Evolutionary conservation across 257 asterid species (phyloP).

Genomic region (Rauvolfia tetraphylla): DNA sequence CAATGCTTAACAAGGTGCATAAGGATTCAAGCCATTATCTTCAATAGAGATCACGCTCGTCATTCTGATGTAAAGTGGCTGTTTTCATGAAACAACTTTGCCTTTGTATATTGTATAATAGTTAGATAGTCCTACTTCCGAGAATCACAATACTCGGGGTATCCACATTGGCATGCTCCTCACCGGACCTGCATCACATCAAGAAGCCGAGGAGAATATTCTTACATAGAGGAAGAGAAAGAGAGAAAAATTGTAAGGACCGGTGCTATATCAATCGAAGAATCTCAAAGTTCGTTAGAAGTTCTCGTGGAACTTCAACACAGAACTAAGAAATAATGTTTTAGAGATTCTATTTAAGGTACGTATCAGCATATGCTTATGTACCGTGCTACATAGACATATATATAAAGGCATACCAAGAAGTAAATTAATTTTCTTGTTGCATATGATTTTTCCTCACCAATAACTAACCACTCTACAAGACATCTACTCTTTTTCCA

Average conservation of each 20-base stretch:
- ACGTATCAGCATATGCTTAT: not conserved
- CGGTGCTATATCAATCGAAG: not conserved
- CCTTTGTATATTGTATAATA: not conserved
- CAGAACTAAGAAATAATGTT: not conserved
- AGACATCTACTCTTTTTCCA: too few species aligned
- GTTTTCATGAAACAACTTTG: not conserved
- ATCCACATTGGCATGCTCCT: slow-evolving; percentile 67
- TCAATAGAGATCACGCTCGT: too few species aligned
- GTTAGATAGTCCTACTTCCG: slow-evolving; percentile 32
- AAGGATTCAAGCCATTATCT: too few species aligned
- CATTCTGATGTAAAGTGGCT: not conserved
- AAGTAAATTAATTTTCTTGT: too few species aligned
- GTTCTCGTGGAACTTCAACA: not conserved
- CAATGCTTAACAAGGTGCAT: too few species aligned
- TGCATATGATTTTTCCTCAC: too few species aligned
- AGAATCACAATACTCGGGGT: slow-evolving; percentile 76
- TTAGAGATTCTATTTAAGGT: not conserved
- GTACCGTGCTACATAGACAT: not conserved
- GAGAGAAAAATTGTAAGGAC: not conserved
- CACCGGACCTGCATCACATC: slow-evolving; percentile 50
- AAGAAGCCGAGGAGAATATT: not conserved
- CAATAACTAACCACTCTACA: too few species aligned
- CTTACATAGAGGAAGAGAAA: not conserved
- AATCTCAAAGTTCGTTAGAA: not conserved
- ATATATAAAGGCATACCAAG: too few species aligned